Conservation (phyloP, 129 eudicot genomes). For the Flaveria robusta region DNA sequence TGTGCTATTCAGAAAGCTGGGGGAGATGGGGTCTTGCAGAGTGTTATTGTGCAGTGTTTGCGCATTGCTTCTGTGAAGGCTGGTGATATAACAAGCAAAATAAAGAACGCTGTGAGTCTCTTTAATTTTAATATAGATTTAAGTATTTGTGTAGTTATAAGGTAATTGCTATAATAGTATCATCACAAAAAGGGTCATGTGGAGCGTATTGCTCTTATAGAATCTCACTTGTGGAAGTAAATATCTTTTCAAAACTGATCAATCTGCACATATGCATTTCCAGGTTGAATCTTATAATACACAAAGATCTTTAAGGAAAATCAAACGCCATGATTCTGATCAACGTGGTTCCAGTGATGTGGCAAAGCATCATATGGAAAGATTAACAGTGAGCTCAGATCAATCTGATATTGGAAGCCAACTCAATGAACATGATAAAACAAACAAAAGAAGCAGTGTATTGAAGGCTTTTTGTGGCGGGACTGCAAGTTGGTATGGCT, state of each 20-base stretch:
- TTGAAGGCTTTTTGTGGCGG: constrained; percentile 45
- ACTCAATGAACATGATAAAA: constrained; percentile 33
- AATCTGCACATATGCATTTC: constrained; percentile 13
- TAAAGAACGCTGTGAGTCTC: constrained; percentile 70
- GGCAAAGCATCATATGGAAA: constrained; percentile 42
- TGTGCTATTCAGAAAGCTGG: constrained; percentile 99
- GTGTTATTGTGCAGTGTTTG: constrained; percentile 88
- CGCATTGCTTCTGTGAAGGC: constrained; percentile 90
- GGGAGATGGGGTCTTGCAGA: constrained; percentile 79
- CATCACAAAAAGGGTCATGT: not conserved
- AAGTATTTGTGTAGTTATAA: not conserved
- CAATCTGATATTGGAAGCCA: constrained; percentile 41
- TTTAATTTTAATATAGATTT: not conserved
- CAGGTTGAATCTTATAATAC: constrained; percentile 70
- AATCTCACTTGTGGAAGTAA: not conserved
- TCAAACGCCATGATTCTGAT: constrained; percentile 59
- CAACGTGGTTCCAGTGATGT: constrained; percentile 33
- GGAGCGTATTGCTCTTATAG: not conserved
- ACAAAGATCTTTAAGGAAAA: constrained; percentile 53
- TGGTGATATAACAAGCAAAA: constrained; percentile 73
- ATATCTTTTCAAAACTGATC: not conserved
- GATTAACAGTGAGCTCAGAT: constrained; percentile 36
- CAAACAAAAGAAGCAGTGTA: constrained; percentile 29
- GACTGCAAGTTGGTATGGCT: constrained; percentile 65
- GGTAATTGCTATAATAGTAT: not conserved